These are phyloP conservation scores for Sporobolomyces phaffii DNA, from an alignment of 768 basidiomycete genomes.

Conservation along the genomic window DNA sequence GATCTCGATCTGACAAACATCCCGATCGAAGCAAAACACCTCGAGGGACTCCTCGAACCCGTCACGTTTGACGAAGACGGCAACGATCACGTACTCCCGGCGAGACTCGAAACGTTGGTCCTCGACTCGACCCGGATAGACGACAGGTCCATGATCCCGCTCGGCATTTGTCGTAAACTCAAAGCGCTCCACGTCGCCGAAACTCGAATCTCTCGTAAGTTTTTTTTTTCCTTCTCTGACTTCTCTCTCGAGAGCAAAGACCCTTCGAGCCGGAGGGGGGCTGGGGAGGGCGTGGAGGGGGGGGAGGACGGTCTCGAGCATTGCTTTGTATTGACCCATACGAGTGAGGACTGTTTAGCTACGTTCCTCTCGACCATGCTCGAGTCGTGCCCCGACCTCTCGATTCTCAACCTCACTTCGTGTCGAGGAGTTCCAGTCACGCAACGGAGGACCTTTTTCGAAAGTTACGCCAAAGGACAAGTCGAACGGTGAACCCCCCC, in stretches of 20 bases:
- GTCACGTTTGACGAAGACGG: conserved; percentile 10
- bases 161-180: conserved; percentile 29
- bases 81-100: background rate
- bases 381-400: conserved; percentile 31
- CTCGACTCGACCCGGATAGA: conserved; percentile 35
- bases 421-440: conserved; percentile 40
- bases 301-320: no score
- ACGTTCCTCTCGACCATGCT: conserved; percentile 34
- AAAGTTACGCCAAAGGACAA: conserved; percentile 35
- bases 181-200: conserved; percentile 39
- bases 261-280: no score
- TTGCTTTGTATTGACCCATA: no score
- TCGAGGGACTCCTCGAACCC: conserved; percentile 22
- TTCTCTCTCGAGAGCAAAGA: no score
- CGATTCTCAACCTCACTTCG: conserved; percentile 36
- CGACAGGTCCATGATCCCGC: conserved; percentile 18
- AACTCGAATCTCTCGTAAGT: conserved; percentile 33
- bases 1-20: conserved; percentile 23
- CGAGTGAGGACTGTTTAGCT: conserved; percentile 9
- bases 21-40: conserved; percentile 22
- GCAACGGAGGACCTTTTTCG: conserved; percentile 40
- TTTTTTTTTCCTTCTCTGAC: background rate
- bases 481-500: conserved; percentile 11
- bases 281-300: no score
- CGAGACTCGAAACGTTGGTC: conserved; percentile 31